These are phyloP conservation scores for Rhizopus delemar DNA, from an alignment of 371 early-diverging fungal genomes.

Conservation along the genomic window DNA sequence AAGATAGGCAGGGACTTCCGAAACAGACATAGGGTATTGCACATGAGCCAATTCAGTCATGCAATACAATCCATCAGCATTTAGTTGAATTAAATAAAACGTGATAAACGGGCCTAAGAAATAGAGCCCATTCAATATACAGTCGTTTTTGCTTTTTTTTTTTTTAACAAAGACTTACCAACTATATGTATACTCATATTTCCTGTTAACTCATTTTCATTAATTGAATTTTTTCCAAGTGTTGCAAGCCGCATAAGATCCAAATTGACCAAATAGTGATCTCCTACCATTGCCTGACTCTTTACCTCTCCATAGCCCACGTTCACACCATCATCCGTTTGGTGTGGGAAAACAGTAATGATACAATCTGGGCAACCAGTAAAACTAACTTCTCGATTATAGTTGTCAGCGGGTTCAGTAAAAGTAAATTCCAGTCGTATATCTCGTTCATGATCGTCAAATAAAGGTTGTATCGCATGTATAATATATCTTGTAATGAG, in stretches of 20 bases:
- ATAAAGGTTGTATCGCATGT: conserved; percentile 23
- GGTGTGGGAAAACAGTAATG: conserved; percentile 21
- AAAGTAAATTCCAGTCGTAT: conserved; percentile 20
- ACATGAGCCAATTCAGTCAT: conserved; percentile 29
- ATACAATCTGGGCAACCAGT: conserved; percentile 26
- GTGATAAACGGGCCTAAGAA: conserved; percentile 20
- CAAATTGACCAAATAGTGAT: conserved; percentile 29
- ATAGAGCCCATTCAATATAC: conserved; percentile 17
- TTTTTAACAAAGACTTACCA: conserved; percentile 17
- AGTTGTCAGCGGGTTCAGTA: conserved; percentile 23
- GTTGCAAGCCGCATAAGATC: conserved; percentile 28
- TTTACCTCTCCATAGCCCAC: conserved; percentile 26
- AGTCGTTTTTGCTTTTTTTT: conserved; percentile 12
- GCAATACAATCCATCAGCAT: conserved; percentile 27
- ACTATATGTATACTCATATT: conserved; percentile 20
- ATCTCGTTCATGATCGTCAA: conserved; percentile 26
- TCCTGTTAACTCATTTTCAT: conserved; percentile 17
- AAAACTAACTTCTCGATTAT: conserved; percentile 15
- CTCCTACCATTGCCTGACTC: conserved; percentile 18
- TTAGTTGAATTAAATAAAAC: conserved; percentile 31
- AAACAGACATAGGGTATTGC: conserved; percentile 25
- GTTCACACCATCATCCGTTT: conserved; percentile 23
- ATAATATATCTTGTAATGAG: conserved; percentile 29
- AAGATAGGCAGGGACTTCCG: conserved; percentile 26
- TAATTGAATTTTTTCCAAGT: conserved; percentile 23